Percentiles rank a stretch among this genome's conserved stretches.
These are phyloP conservation scores for Gryganskiella cystojenkinii DNA, from an alignment of 192 early-diverging fungal genomes.

Conservation along the genomic window DNA sequence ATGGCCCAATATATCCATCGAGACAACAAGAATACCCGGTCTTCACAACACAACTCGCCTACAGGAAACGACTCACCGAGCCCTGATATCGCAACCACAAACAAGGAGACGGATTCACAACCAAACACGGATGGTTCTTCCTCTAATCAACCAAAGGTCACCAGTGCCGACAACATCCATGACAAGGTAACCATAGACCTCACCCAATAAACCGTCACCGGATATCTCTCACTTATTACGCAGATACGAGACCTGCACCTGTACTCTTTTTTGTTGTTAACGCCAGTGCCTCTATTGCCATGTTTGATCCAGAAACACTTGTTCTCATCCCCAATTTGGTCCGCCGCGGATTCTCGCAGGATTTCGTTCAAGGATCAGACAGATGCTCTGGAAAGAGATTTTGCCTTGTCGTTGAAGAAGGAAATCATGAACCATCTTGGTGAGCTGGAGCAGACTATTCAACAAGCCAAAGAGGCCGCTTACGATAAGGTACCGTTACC, in stretches of 20 bases:
- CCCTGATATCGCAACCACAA: too few species aligned
- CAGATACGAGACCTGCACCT: too few species aligned
- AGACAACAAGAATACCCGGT: neutral
- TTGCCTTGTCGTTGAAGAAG: neutral
- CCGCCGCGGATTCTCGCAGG: conserved; percentile 7
- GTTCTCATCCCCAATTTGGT: conserved; percentile 44
- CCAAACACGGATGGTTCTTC: too few species aligned
- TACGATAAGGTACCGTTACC: conserved; percentile 23
- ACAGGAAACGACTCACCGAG: too few species aligned
- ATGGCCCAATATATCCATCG: conserved; percentile 5
- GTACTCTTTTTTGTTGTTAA: too few species aligned
- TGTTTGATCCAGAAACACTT: neutral
- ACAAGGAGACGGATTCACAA: too few species aligned
- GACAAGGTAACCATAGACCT: too few species aligned
- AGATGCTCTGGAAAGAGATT: neutral
- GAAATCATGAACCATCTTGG: conserved; percentile 32
- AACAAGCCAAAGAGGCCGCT: conserved; percentile 27
- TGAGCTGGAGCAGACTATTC: conserved; percentile 18
- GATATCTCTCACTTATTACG: too few species aligned
- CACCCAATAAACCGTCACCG: too few species aligned
- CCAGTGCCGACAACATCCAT: too few species aligned
- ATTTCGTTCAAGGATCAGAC: conserved; percentile 11
- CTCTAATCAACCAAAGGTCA: too few species aligned
- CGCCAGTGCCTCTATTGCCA: neutral
- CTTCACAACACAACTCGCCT: too few species aligned